These are phyloP conservation scores for Cryphonectria carpinicola DNA, from an alignment of 2,329 filamentous ascomycete species.

Conservation along the genomic window DNA sequence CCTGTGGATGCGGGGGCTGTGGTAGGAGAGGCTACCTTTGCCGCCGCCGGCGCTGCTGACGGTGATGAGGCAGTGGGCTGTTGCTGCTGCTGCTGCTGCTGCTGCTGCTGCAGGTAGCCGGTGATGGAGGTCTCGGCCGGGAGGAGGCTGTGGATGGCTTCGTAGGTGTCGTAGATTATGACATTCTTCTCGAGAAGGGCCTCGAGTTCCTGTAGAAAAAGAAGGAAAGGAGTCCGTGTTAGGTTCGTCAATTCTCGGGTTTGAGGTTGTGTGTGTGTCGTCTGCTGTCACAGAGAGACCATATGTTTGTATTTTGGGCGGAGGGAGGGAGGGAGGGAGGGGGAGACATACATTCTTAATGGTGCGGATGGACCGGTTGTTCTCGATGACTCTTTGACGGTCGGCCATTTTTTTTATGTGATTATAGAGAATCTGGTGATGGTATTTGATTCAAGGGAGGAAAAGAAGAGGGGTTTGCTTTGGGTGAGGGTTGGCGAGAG, in stretches of 20 bases:
- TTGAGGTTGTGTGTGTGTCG: neutral
- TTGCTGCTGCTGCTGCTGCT: too few species aligned
- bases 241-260: neutral
- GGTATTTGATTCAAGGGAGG: too few species aligned
- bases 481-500: neutral
- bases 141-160: conserved; percentile 73
- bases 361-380: conserved; percentile 82
- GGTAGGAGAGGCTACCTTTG: conserved; percentile 30
- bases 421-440: neutral
- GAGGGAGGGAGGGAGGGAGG: too few species aligned
- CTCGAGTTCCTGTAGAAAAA: conserved; percentile 76
- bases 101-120: conserved; percentile 38
- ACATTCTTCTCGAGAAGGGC: conserved; percentile 81
- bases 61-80: conserved; percentile 38
- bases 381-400: conserved; percentile 65
- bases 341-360: conserved; percentile 76
- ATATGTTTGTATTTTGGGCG: neutral
- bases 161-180: conserved; percentile 75
- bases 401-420: conserved; percentile 38
- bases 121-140: conserved; percentile 70
- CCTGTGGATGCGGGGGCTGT: conserved; percentile 40
- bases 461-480: neutral
- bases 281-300: neutral
- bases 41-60: conserved; percentile 32
- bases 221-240: neutral